Evolutionary conservation across 2,329 filamentous ascomycete species (phyloP).

Genomic region (Ambrosiella xylebori): DNA sequence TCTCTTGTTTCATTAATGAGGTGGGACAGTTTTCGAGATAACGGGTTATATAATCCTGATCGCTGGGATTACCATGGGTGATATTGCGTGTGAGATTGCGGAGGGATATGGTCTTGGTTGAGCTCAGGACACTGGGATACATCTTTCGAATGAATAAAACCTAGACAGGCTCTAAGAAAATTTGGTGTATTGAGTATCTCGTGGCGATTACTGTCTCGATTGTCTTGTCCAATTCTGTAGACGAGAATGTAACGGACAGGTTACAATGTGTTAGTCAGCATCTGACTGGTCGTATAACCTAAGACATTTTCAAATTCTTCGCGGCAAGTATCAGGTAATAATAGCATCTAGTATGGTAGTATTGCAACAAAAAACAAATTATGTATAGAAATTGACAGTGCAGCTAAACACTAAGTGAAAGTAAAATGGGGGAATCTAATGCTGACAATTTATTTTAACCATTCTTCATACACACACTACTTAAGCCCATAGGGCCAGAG

Average conservation of each 20-base stretch:
- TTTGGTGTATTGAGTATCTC: not conserved
- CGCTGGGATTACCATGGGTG: not conserved
- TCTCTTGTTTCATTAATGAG: constrained; percentile 3
- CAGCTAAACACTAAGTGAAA: not conserved
- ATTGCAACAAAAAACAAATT: not conserved
- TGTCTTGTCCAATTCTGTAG: not conserved
- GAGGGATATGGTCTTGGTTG: not conserved
- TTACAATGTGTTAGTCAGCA: too few species aligned
- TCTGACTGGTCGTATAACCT: too few species aligned
- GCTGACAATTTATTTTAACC: not conserved
- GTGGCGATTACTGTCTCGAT: not conserved
- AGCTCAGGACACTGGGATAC: not conserved
- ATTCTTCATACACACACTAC: not conserved
- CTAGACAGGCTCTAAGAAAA: not conserved
- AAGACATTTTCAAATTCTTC: too few species aligned
- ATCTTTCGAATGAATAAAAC: not conserved
- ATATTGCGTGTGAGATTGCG: not conserved
- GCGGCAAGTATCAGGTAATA: not conserved
- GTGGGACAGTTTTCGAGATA: not conserved
- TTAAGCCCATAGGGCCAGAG: constrained; percentile 12
- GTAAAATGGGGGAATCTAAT: constrained; percentile 2
- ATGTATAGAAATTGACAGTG: constrained; percentile 5
- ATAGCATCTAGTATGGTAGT: not conserved
- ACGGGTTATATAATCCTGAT: not conserved
- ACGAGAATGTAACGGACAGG: too few species aligned